A percentile compares a stretch with the other conserved stretches of the same genome.
These are phyloP conservation scores for Megacollybia marginata DNA, from an alignment of 768 basidiomycete species.

Conservation along the genomic window DNA sequence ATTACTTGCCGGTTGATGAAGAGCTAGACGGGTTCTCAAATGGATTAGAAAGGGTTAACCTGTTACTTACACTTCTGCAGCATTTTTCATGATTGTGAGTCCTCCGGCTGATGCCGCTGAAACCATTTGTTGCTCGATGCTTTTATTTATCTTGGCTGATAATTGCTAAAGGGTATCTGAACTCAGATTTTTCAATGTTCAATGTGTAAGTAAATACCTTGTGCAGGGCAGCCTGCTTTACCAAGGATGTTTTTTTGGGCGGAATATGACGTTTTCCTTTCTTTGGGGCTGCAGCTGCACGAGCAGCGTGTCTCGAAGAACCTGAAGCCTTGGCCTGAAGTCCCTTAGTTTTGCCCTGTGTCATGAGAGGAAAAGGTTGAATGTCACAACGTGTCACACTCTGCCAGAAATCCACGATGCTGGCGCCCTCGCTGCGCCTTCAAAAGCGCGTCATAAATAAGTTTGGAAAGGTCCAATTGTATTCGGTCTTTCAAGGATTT, in stretches of 20 bases:
- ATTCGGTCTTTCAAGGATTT: not conserved
- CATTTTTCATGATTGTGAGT: constrained; percentile 86
- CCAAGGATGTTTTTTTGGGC: constrained; percentile 69
- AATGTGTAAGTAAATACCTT: constrained; percentile 41
- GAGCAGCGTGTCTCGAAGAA: constrained; percentile 48
- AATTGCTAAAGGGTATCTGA: constrained; percentile 44
- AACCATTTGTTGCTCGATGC: constrained; percentile 89
- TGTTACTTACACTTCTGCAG: constrained; percentile 8
- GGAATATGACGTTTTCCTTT: constrained; percentile 75
- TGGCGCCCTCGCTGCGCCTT: constrained; percentile 40
- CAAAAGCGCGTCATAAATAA: constrained; percentile 41
- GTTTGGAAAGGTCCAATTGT: constrained; percentile 35
- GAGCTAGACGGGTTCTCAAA: too few relatives aligned
- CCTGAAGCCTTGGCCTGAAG: constrained; percentile 42
- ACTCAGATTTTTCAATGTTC: not conserved
- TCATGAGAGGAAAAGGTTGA: constrained; percentile 39
- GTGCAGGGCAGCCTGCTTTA: constrained; percentile 73
- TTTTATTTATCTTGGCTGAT: constrained; percentile 85
- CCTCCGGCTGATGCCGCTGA: constrained; percentile 83
- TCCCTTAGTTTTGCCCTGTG: constrained; percentile 84
- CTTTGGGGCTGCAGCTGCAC: constrained; percentile 63
- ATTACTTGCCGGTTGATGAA: too few relatives aligned
- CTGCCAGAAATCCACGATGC: constrained; percentile 23
- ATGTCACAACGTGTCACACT: not conserved
- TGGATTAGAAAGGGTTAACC: too few relatives aligned